Conservation (phyloP, 768 basidiomycete species). For the Lentinus brumalis region DNA sequence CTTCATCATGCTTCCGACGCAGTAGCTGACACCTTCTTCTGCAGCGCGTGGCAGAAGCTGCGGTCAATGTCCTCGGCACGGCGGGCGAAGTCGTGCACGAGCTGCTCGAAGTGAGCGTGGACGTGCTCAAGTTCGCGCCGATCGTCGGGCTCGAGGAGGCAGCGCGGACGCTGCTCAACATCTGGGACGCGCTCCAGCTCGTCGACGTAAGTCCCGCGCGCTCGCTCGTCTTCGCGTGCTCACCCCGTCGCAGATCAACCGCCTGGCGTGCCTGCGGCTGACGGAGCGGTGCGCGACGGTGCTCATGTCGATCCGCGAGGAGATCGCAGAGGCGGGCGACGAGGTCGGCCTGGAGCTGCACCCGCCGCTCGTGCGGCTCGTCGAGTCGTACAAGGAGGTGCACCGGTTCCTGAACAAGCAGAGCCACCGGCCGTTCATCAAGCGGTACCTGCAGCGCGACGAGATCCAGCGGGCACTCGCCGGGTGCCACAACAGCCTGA, state of each 20-base stretch:
- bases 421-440: too few relatives aligned
- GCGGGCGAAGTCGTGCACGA: slow-evolving; percentile 47
- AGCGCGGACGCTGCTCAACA: too few relatives aligned
- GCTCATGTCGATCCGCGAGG: slow-evolving; percentile 62
- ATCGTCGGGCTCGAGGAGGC: slow-evolving; percentile 60
- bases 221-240: background rate
- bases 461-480: too few relatives aligned
- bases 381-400: slow-evolving; percentile 51
- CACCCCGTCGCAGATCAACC: slow-evolving; percentile 54
- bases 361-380: slow-evolving; percentile 51
- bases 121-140: slow-evolving; percentile 52
- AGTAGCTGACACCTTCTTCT: background rate
- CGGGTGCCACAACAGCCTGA: too few relatives aligned
- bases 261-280: slow-evolving; percentile 66
- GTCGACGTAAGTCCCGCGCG: slow-evolving; percentile 53
- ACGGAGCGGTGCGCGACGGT: slow-evolving; percentile 74
- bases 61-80: slow-evolving; percentile 42
- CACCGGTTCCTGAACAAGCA: too few relatives aligned
- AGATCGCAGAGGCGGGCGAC: slow-evolving; percentile 60
- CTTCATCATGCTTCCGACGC: too few relatives aligned
- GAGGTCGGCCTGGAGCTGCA: slow-evolving; percentile 50
- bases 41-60: slow-evolving; percentile 27
- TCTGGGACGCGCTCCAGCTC: too few relatives aligned
- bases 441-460: too few relatives aligned
- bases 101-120: slow-evolving; percentile 41